Conservation (phyloP, 345 rosid genomes). For the Syzygium grande region DNA sequence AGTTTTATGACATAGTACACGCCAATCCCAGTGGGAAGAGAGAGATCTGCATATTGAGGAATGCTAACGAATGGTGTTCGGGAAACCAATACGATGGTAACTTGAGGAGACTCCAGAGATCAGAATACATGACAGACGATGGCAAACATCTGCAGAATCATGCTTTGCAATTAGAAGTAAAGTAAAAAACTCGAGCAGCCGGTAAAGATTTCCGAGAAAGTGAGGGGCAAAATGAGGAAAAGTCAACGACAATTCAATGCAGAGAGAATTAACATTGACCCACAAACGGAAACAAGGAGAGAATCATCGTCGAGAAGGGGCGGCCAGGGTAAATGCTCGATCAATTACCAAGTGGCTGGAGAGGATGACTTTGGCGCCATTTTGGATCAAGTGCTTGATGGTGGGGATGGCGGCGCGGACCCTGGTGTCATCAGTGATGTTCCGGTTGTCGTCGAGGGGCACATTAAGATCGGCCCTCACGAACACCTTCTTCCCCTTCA, state of each 20-base stretch:
- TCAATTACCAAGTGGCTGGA: conserved; percentile 80
- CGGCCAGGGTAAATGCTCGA: neutral
- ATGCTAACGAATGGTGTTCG: neutral
- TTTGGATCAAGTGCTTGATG: conserved; percentile 77
- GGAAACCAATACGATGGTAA: neutral
- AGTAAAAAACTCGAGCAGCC: neutral
- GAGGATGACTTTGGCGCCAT: conserved; percentile 92
- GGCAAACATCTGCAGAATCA: neutral
- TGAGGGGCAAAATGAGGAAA: neutral
- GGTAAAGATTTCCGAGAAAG: too few species aligned
- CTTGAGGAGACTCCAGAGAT: neutral
- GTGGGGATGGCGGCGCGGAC: conserved; percentile 94
- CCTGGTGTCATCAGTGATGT: conserved; percentile 94
- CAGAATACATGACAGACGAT: neutral
- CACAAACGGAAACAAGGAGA: neutral
- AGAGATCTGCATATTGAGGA: neutral
- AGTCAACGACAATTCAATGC: neutral
- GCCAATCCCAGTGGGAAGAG: neutral
- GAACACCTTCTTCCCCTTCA: conserved; percentile 93
- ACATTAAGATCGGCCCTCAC: conserved; percentile 95
- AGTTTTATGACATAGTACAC: neutral
- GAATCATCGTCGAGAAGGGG: neutral
- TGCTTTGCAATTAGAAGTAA: neutral
- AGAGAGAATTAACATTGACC: neutral
- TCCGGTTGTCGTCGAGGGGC: conserved; percentile 85